These are phyloP conservation scores for Hyaloperonospora brassicae DNA, from an alignment of 352 stramenopile genomes.

Conservation along the genomic window DNA sequence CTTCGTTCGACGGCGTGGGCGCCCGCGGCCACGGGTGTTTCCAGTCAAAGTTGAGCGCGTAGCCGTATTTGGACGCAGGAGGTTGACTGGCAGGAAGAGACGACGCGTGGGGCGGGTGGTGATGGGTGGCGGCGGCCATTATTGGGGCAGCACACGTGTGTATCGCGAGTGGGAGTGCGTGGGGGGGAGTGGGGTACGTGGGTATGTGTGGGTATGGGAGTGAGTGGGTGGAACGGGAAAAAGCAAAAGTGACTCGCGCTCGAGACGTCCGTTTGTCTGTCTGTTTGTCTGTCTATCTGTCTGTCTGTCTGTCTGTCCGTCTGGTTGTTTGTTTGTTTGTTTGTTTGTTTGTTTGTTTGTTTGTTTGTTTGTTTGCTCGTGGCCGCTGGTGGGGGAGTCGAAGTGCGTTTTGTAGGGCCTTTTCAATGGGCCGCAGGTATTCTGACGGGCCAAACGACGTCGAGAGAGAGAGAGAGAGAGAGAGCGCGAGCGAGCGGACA, in stretches of 20 bases:
- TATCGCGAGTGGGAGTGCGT: too few relatives aligned
- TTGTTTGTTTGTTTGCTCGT: too few relatives aligned
- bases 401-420: conserved; percentile 9
- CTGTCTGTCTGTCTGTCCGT: too few relatives aligned
- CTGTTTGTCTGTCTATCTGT: too few relatives aligned
- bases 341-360: too few relatives aligned
- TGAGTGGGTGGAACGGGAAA: too few relatives aligned
- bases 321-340: too few relatives aligned
- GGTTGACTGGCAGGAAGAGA: neutral
- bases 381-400: too few relatives aligned
- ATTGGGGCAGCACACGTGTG: neutral
- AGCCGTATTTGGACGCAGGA: conserved; percentile 40
- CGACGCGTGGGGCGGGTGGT: neutral
- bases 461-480: conserved; percentile 8
- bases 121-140: neutral
- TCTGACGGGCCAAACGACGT: too few relatives aligned
- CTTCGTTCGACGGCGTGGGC: conserved; percentile 61
- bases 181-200: too few relatives aligned
- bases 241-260: neutral
- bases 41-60: conserved; percentile 79
- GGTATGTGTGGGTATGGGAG: too few relatives aligned
- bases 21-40: conserved; percentile 77
- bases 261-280: neutral
- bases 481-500: conserved; percentile 16
- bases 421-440: conserved; percentile 19